Evolutionary conservation across 177 flowering plant species (phyloP).

Genomic region (Vitis hybrid): DNA sequence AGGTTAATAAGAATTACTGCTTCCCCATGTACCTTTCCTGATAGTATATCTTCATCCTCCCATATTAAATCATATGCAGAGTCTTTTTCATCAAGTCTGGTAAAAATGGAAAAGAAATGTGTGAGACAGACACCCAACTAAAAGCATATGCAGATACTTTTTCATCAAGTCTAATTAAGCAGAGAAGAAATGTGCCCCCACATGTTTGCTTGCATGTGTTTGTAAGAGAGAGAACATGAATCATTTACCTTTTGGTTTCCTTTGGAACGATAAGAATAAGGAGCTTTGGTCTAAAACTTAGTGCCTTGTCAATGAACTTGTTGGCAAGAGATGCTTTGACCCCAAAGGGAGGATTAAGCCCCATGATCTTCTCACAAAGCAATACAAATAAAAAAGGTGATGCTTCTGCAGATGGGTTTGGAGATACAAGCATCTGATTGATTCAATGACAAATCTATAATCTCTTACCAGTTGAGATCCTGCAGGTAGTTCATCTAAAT

Average conservation of each 20-base stretch:
- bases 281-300: slow-evolving; percentile 70
- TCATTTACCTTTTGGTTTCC: slow-evolving; percentile 46
- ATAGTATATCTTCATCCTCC: slow-evolving; percentile 51
- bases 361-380: slow-evolving; percentile 49
- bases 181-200: not conserved
- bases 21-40: slow-evolving; percentile 45
- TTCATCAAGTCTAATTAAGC: too few relatives aligned
- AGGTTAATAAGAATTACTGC: not conserved
- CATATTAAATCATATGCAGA: slow-evolving; percentile 54
- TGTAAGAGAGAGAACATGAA: slow-evolving; percentile 2
- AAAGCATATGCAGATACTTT: too few relatives aligned
- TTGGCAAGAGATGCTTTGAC: slow-evolving; percentile 54
- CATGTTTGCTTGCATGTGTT: not conserved
- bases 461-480: slow-evolving; percentile 58
- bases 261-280: slow-evolving; percentile 60
- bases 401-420: not conserved
- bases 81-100: slow-evolving; percentile 46
- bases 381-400: not conserved
- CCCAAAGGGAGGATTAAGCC: slow-evolving; percentile 80
- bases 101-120: slow-evolving; percentile 1
- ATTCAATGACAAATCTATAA: not conserved
- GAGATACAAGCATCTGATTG: too few relatives aligned
- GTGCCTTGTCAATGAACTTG: slow-evolving; percentile 63
- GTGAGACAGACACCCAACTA: too few relatives aligned
- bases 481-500: slow-evolving; percentile 42